These are phyloP conservation scores for Setomelanomma holmii DNA, from an alignment of 2,329 filamentous ascomycete species.

Conservation along the genomic window DNA sequence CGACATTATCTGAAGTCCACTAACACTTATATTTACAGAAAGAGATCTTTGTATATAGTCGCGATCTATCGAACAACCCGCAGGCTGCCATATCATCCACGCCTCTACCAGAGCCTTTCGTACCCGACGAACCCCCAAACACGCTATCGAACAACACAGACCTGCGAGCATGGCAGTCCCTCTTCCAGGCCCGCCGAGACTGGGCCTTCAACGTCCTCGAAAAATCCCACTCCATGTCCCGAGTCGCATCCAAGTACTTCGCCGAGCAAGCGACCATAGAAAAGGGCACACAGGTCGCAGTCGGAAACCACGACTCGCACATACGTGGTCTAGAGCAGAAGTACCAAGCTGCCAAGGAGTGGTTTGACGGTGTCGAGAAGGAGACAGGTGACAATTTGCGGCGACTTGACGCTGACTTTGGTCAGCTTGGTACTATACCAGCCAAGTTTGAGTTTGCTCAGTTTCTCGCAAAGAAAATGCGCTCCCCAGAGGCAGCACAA, in stretches of 20 bases:
- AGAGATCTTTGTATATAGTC: conserved; percentile 92
- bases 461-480: conserved; percentile 48
- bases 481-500: conserved; percentile 34
- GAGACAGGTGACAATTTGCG: conserved; percentile 71
- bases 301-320: conserved; percentile 82
- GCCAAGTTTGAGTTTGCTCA: conserved; percentile 70
- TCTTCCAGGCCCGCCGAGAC: conserved; percentile 79
- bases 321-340: conserved; percentile 75
- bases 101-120: conserved; percentile 64
- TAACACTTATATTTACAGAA: conserved; percentile 60
- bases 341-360: conserved; percentile 72
- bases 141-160: conserved; percentile 80
- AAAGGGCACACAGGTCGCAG: conserved; percentile 81
- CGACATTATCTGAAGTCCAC: not conserved
- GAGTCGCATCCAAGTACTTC: conserved; percentile 69
- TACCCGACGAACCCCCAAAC: conserved; percentile 74
- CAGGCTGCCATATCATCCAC: conserved; percentile 59
- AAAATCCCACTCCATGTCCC: conserved; percentile 71
- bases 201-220: conserved; percentile 79
- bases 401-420: conserved; percentile 73
- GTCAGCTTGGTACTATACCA: conserved; percentile 68
- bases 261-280: conserved; percentile 78
- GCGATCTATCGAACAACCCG: conserved; percentile 59
- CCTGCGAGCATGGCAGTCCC: conserved; percentile 83
- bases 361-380: conserved; percentile 70